These are phyloP conservation scores for Macadamia integrifolia DNA, from an alignment of 164 flowering plant species.

Conservation along the genomic window DNA sequence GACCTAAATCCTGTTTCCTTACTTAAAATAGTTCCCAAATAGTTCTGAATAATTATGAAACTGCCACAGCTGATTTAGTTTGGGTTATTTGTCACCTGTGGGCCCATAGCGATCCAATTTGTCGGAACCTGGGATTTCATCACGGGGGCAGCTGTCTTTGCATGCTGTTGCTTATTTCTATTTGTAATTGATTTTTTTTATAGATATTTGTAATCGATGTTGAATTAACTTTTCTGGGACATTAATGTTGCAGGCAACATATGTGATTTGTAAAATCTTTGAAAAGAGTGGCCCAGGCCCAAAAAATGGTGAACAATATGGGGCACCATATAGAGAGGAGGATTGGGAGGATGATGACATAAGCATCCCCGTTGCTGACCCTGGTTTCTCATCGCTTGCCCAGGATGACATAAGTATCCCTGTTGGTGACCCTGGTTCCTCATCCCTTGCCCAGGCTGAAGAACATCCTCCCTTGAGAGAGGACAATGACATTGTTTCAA, in stretches of 20 bases:
- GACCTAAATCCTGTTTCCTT: too few species aligned
- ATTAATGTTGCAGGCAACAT: constrained; percentile 48
- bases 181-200: too few species aligned
- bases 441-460: not conserved
- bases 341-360: constrained; percentile 58
- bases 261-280: constrained; percentile 61
- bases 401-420: constrained; percentile 4
- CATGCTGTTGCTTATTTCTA: not conserved
- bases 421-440: constrained; percentile 6
- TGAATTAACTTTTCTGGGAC: too few species aligned
- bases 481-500: constrained; percentile 6
- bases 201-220: not conserved
- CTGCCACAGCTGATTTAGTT: too few species aligned
- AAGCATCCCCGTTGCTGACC: constrained; percentile 8
- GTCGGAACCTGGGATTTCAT: not conserved
- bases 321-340: constrained; percentile 74
- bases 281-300: constrained; percentile 82
- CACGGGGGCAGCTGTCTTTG: not conserved
- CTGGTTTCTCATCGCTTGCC: not conserved
- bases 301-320: constrained; percentile 74
- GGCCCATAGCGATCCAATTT: too few species aligned
- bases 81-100: too few species aligned
- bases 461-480: not conserved
- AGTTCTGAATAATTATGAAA: too few species aligned
- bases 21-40: too few species aligned